Percentiles rank a stretch among this genome's conserved stretches.
These are phyloP conservation scores for Stachybotrys echinatus DNA, from an alignment of 2,329 filamentous ascomycete genomes.

Conservation along the genomic window DNA sequence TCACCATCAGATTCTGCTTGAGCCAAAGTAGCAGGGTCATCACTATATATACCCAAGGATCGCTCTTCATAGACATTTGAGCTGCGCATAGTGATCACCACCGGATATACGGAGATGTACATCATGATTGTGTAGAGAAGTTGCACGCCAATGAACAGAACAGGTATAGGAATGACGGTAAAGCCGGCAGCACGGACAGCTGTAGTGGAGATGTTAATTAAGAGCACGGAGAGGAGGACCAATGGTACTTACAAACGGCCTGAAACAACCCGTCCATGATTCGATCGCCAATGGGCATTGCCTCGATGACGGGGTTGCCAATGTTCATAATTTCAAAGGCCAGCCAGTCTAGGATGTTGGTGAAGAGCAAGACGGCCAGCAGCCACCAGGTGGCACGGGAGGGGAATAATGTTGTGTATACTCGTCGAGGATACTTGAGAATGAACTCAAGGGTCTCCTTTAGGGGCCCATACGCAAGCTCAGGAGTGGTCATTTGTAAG, in stretches of 20 bases:
- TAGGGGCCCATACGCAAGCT: slow-evolving; percentile 28
- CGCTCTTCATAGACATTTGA: slow-evolving; percentile 70
- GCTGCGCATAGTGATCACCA: slow-evolving; percentile 59
- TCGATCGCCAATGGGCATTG: slow-evolving; percentile 46
- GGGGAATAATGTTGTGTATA: slow-evolving; percentile 62
- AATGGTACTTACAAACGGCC: slow-evolving; percentile 40
- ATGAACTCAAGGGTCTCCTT: slow-evolving; percentile 50
- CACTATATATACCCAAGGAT: slow-evolving; percentile 54
- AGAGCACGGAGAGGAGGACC: background rate
- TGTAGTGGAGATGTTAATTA: slow-evolving; percentile 6
- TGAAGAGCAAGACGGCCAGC: slow-evolving; percentile 51
- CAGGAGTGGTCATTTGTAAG: slow-evolving; percentile 30
- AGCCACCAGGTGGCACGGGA: slow-evolving; percentile 61
- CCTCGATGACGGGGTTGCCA: slow-evolving; percentile 49
- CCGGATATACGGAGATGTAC: slow-evolving; percentile 60
- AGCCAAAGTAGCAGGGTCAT: slow-evolving; percentile 16
- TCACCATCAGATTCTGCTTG: slow-evolving; percentile 12
- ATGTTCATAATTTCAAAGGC: slow-evolving; percentile 62
- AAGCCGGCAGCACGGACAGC: slow-evolving; percentile 62
- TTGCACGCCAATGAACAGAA: slow-evolving; percentile 51
- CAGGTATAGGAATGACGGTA: slow-evolving; percentile 56
- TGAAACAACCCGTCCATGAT: slow-evolving; percentile 63
- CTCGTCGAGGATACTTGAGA: slow-evolving; percentile 49
- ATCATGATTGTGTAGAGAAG: slow-evolving; percentile 60
- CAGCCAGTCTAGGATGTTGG: slow-evolving; percentile 61